Percentiles rank a stretch among this genome's conserved stretches.
Evolutionary conservation across 2,329 filamentous ascomycete genomes (phyloP).

Genomic region (Elsinoe fawcettii): DNA sequence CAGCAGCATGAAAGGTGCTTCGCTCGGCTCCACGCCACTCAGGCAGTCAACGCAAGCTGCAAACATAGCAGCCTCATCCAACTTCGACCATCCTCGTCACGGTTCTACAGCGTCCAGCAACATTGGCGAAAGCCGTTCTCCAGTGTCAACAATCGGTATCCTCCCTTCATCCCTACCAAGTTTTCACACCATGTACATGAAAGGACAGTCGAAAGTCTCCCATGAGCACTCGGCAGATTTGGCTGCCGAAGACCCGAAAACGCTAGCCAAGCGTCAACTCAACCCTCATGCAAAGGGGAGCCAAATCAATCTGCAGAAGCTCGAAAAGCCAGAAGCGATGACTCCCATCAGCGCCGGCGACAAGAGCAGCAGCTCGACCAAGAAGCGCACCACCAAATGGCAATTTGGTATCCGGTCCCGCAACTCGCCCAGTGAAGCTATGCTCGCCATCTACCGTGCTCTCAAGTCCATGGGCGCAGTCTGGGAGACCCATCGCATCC

Average conservation of each 20-base stretch:
- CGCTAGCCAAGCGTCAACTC: slow-evolving; percentile 49
- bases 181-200: slow-evolving; percentile 86
- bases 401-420: slow-evolving; percentile 95
- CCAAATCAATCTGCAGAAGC: slow-evolving; percentile 20
- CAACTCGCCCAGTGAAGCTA: slow-evolving; percentile 88
- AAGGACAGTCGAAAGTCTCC: slow-evolving; percentile 44
- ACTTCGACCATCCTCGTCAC: slow-evolving; percentile 36
- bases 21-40: slow-evolving; percentile 25
- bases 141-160: slow-evolving; percentile 75
- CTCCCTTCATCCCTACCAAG: slow-evolving; percentile 83
- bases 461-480: slow-evolving; percentile 79
- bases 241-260: neutral
- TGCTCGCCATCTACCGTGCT: slow-evolving; percentile 91
- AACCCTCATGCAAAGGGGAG: slow-evolving; percentile 73
- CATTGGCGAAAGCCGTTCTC: slow-evolving; percentile 34
- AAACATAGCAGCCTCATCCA: slow-evolving; percentile 18
- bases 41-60: slow-evolving; percentile 25
- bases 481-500: slow-evolving; percentile 57
- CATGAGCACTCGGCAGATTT: neutral
- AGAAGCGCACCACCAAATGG: slow-evolving; percentile 79
- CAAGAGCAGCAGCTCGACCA: slow-evolving; percentile 46
- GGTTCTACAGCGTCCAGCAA: slow-evolving; percentile 37
- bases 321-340: slow-evolving; percentile 45
- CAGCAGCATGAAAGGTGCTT: slow-evolving; percentile 30
- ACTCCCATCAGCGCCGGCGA: slow-evolving; percentile 42